Conservation (phyloP, 139 green algal genomes). For the Mesotaenium endlicherianum region DNA sequence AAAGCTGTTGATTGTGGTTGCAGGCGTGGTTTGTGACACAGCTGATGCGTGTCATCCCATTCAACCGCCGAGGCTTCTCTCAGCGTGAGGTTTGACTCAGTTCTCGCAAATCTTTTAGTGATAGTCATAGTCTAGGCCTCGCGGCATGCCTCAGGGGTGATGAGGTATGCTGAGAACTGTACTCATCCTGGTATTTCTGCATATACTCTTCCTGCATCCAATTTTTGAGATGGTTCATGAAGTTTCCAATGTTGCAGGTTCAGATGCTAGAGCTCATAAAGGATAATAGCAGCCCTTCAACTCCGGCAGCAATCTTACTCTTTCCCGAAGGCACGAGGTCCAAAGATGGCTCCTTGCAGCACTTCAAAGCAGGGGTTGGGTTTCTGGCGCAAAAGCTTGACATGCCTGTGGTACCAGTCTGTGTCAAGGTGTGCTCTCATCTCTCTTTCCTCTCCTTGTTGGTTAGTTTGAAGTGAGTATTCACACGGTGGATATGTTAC, state of each 20-base stretch:
- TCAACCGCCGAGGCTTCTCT: constrained; percentile 44
- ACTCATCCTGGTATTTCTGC: too few relatives aligned
- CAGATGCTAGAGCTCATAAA: constrained; percentile 17
- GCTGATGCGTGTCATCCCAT: constrained; percentile 49
- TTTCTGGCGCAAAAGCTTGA: constrained; percentile 35
- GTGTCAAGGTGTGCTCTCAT: neutral
- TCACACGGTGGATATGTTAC: neutral
- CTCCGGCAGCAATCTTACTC: constrained; percentile 25
- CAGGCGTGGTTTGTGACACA: constrained; percentile 43
- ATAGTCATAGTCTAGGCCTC: too few relatives aligned
- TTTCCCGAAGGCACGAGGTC: constrained; percentile 46
- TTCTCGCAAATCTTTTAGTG: neutral
- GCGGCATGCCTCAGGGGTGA: too few relatives aligned
- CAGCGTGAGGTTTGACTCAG: constrained; percentile 29
- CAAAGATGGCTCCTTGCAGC: neutral
- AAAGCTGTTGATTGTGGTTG: too few relatives aligned
- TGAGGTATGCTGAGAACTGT: too few relatives aligned
- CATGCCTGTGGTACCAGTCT: constrained; percentile 27
- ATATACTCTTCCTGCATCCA: neutral
- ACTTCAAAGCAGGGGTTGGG: constrained; percentile 36
- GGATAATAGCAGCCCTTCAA: neutral
- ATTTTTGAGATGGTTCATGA: neutral
- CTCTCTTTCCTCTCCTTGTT: neutral
- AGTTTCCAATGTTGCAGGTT: constrained; percentile 16
- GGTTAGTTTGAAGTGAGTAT: neutral